Conservation (phyloP, 257 asterid genomes). For the Thymus mandschuricus region DNA sequence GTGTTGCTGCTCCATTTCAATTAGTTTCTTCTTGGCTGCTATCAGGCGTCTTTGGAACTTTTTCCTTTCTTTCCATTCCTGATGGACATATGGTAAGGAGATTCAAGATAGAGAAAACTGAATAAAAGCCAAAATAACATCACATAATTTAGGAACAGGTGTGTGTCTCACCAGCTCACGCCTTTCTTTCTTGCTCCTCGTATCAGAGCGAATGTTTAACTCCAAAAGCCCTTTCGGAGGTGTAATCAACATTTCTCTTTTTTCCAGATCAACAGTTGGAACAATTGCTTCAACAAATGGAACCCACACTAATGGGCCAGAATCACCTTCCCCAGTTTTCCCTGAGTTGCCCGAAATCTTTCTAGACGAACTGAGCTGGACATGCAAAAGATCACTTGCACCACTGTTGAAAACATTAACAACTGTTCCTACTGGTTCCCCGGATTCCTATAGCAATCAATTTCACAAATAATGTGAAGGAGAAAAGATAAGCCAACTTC, state of each 20-base stretch:
- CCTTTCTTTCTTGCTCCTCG: constrained; percentile 94
- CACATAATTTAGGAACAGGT: constrained; percentile 15
- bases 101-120: constrained; percentile 29
- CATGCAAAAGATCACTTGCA: constrained; percentile 89
- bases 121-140: background rate
- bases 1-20: constrained; percentile 86
- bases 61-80: constrained; percentile 98
- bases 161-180: constrained; percentile 86
- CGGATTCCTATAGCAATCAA: constrained; percentile 57
- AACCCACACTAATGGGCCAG: constrained; percentile 82
- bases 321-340: constrained; percentile 42
- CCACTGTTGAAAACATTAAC: constrained; percentile 78
- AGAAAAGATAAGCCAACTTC: constrained; percentile 13
- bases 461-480: constrained; percentile 9
- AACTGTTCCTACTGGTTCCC: constrained; percentile 80
- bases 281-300: constrained; percentile 96
- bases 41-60: constrained; percentile 75
- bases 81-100: constrained; percentile 34
- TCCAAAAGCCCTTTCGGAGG: constrained; percentile 97
- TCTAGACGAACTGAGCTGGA: constrained; percentile 54
- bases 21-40: constrained; percentile 87
- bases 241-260: constrained; percentile 85
- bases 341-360: constrained; percentile 40
- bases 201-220: constrained; percentile 76
- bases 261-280: constrained; percentile 72